Conservation (phyloP, 257 asterid species). For the Orobanche coerulescens region DNA sequence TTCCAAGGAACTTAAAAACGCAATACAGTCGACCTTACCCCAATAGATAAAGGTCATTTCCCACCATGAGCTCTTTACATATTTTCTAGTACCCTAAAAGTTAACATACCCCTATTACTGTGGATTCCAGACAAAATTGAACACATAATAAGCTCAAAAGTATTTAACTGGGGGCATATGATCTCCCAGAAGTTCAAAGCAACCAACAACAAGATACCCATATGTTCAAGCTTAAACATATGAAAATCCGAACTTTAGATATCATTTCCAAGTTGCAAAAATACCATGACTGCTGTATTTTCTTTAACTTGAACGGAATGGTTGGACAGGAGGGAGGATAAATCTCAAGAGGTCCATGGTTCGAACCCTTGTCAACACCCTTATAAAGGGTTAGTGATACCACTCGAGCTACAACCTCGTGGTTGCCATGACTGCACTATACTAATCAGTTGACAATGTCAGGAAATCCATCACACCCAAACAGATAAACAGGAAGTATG, state of each 20-base stretch:
- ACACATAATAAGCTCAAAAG: not conserved
- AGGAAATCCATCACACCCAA: not conserved
- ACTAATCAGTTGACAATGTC: not conserved
- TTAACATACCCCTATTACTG: not conserved
- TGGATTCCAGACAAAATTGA: conserved; percentile 6
- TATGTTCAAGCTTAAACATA: not conserved
- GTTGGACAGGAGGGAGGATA: no score
- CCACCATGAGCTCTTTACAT: not conserved
- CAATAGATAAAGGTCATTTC: not conserved
- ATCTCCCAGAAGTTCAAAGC: not conserved
- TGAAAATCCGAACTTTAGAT: not conserved
- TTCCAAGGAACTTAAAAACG: not conserved
- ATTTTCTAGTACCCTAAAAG: not conserved
- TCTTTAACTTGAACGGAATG: no score
- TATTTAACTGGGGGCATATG: not conserved
- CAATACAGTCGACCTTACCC: not conserved
- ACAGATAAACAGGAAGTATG: not conserved
- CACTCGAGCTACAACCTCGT: no score
- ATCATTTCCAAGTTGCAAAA: conserved; percentile 6
- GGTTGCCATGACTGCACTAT: no score
- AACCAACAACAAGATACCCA: not conserved
- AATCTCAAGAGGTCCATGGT: no score
- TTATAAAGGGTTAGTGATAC: no score
- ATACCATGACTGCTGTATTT: not conserved
- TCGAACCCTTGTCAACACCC: no score